These are phyloP conservation scores for Thecaphora thlaspeos DNA, from an alignment of 1,284 basidiomycete genomes.

Conservation along the genomic window DNA sequence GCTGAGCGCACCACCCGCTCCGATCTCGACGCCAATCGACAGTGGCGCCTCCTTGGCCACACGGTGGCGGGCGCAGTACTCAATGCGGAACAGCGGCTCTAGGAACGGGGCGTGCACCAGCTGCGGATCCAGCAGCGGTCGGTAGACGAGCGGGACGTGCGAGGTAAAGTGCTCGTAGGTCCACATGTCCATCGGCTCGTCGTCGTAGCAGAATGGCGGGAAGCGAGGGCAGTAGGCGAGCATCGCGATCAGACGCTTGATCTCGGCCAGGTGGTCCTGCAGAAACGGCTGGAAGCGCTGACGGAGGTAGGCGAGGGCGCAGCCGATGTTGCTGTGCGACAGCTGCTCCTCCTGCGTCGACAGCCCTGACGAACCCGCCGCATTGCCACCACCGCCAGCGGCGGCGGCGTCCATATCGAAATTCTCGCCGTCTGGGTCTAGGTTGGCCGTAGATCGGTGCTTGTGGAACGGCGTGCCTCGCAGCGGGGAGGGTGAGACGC, in stretches of 20 bases:
- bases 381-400: background rate
- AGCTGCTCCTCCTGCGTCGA: background rate
- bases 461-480: too few species aligned
- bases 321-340: conserved; percentile 24
- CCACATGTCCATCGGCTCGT: conserved; percentile 13
- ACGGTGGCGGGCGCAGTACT: conserved; percentile 81
- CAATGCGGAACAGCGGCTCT: conserved; percentile 77
- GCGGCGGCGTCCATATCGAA: conserved; percentile 23
- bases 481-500: background rate
- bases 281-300: conserved; percentile 70
- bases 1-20: conserved; percentile 80
- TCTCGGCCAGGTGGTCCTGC: conserved; percentile 66
- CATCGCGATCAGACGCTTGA: conserved; percentile 75
- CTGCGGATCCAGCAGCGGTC: conserved; percentile 30
- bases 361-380: background rate
- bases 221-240: conserved; percentile 68
- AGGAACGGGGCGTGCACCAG: conserved; percentile 67
- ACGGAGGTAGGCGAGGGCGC: conserved; percentile 74
- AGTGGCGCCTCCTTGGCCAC: conserved; percentile 86
- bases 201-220: conserved; percentile 13
- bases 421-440: conserved; percentile 40
- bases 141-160: conserved; percentile 38
- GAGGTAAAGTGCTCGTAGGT: conserved; percentile 15
- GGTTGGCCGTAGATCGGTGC: background rate
- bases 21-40: conserved; percentile 82